These are phyloP conservation scores for Globisporangium barbulae DNA, from an alignment of 352 stramenopile species.

Conservation along the genomic window DNA sequence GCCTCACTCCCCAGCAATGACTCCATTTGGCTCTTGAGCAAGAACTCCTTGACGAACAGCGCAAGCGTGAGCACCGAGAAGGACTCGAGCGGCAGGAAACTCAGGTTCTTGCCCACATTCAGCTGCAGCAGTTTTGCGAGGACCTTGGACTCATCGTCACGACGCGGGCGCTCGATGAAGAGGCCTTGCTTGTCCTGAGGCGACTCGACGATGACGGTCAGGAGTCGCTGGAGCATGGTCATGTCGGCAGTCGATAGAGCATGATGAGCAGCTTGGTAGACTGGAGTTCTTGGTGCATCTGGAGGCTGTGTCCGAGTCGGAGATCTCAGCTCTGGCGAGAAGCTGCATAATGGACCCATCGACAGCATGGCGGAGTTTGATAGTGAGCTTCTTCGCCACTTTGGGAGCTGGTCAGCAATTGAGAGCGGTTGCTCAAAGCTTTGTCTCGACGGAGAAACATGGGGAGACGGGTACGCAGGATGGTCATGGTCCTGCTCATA, in stretches of 20 bases:
- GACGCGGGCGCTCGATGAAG: slow-evolving; percentile 9
- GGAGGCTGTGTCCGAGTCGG: neutral
- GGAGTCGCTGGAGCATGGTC: slow-evolving; percentile 4
- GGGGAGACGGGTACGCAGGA: neutral
- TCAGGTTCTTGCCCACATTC: slow-evolving; percentile 5
- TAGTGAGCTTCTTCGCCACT: neutral
- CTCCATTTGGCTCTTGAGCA: neutral
- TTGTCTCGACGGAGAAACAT: neutral
- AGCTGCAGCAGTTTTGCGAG: slow-evolving; percentile 10
- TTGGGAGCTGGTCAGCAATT: neutral
- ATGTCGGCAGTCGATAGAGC: neutral
- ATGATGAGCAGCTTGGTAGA: neutral
- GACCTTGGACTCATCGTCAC: slow-evolving; percentile 3
- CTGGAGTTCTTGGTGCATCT: neutral
- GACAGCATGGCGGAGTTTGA: neutral
- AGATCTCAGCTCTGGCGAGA: neutral
- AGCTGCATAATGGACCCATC: neutral
- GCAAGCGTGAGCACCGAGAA: slow-evolving; percentile 15
- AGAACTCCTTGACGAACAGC: slow-evolving; percentile 1
- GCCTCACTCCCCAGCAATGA: neutral
- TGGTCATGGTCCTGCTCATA: neutral
- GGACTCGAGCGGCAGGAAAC: slow-evolving; percentile 16
- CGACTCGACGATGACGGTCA: slow-evolving; percentile 13
- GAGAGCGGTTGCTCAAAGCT: neutral
- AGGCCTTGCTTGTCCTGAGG: slow-evolving; percentile 12